Evolutionary conservation across 2,329 filamentous ascomycete genomes (phyloP).

Genomic region (Xenoacremonium recifei): DNA sequence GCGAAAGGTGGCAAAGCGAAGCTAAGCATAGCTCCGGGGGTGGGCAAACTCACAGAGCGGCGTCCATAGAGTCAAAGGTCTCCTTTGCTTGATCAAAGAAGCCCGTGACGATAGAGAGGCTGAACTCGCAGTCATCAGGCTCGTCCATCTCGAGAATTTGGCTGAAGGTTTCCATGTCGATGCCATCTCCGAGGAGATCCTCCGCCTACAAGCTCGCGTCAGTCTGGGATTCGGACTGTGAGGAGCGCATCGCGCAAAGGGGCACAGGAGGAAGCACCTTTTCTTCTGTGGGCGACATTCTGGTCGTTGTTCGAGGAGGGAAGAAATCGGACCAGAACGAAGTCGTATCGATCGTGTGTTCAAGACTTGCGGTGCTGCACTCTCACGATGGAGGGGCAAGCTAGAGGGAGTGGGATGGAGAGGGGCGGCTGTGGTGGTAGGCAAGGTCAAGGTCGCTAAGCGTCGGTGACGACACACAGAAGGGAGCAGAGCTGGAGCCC

Average conservation of each 20-base stretch:
- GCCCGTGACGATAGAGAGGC: constrained; percentile 80
- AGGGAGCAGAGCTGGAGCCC: neutral
- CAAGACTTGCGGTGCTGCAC: too few relatives aligned
- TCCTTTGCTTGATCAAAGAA: constrained; percentile 90
- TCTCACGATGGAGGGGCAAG: constrained; percentile 9
- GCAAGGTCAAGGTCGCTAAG: neutral
- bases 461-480: neutral
- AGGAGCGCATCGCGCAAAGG: too few relatives aligned
- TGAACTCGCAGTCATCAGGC: constrained; percentile 82
- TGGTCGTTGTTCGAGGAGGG: constrained; percentile 9
- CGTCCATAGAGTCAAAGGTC: constrained; percentile 84
- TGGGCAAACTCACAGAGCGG: constrained; percentile 65
- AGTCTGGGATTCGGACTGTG: too few relatives aligned
- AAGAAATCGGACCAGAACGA: too few relatives aligned
- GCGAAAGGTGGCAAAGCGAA: too few relatives aligned
- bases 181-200: constrained; percentile 67
- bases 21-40: too few relatives aligned
- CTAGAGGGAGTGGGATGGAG: constrained; percentile 5
- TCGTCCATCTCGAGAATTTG: constrained; percentile 99
- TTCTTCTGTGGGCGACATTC: constrained; percentile 32
- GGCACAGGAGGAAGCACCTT: too few relatives aligned
- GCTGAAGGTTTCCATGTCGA: constrained; percentile 80
- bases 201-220: too few relatives aligned
- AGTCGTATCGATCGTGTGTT: constrained; percentile 12
- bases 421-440: neutral